Evolutionary conservation across 169 alveolate genomes (phyloP), one percentile per base, ranked within the genome.

Genomic region (Ichthyophthirius multifiliis): DNA sequence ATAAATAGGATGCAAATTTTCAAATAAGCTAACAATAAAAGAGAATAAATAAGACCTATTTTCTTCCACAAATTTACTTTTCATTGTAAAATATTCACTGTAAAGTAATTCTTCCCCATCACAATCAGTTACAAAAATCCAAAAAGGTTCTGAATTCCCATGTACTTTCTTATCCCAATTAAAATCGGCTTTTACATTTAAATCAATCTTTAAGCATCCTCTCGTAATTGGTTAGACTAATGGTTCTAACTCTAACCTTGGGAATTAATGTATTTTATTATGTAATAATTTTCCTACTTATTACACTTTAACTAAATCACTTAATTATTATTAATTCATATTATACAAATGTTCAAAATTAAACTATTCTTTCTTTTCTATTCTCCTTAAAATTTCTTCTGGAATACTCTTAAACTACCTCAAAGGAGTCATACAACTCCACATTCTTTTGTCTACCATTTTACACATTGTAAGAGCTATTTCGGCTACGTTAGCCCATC

Each of bases 371-470:
- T 98, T 97, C 86, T 96, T 95, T 87, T 99, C 99, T 37, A 98
- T 88, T 86, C 97, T 97, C 75, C 97, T 83, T 75, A 98, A 83
- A 46, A 98, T 83, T 47, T 98, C 99, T 80, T 98, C 99, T n/a
- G 97, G 96, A 39, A 96, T 81, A 2, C 94, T 96, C 75, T 97
- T 98, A 95, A 98, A 98, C 92, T 99, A 99, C 79, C 99, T 94
- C 88, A 98, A 90, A 1, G 99, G 99, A 1, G 99, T 93, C 99
- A 96, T 98, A 35, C 98, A 95, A 45, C 96, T 94, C 99, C 99
- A 98, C 98, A 98, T 96, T 83, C 99, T 88, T 81, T 97, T 95
- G 83, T 98, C 99, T 23, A 99, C 96, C 99, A 97, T 97, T 96
- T 99, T 99, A 87, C 98, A 93, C 85, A 96, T 89, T 45, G 96